Evolutionary conservation across 768 basidiomycete species (phyloP), one percentile per base, ranked within the genome.

Genomic region (Russula griseocarnosa): DNA sequence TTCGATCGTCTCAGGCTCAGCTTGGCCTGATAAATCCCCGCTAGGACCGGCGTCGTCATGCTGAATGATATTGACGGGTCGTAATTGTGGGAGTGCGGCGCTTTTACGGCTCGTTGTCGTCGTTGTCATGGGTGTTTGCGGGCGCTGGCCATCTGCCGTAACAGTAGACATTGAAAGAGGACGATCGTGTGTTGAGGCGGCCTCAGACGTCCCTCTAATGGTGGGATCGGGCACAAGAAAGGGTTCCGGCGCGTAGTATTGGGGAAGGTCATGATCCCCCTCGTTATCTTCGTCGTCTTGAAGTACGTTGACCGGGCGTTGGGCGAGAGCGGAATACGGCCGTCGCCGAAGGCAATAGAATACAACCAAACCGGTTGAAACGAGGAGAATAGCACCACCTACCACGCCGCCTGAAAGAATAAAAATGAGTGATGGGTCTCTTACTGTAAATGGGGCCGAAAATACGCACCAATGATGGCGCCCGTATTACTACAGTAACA

Each of bases 1-100:
- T 73, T 93, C 91, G 52, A 93, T 83, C 49, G 89, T 91, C 73
- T 89, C 90, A 18, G 82, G 71, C 67, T 84, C 82, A 9, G 74
- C 76, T 1, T 73, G 75, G 18, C 59, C 67, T 64, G 24, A 5
- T 7, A 36, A n/a, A 2, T 72, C 74, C 61, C 79, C 81, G 6
- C 84, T 81, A 9, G 75, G 75, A 1, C 91, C 90, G 0, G 88
- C 91, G 71, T 93, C 91, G 67, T 92, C 89, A 69, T 93, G 91
- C 74, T 92, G 91, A 51, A 92, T 81, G 69, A 91, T 83, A 70
- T 92, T 92, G 38, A 93, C 84, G 0, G 88, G 80, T 52, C 90
- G 77, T 76, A 90, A 76, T 66, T 74, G 77, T 44, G 85, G 78
- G 58, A 80, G 73, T 46, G 71, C 71, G 3, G 77, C 73, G 10